Evolutionary conservation across 768 basidiomycete genomes (phyloP), one percentile per base, ranked within the genome.

Genomic region (Tulasnella sp.): DNA sequence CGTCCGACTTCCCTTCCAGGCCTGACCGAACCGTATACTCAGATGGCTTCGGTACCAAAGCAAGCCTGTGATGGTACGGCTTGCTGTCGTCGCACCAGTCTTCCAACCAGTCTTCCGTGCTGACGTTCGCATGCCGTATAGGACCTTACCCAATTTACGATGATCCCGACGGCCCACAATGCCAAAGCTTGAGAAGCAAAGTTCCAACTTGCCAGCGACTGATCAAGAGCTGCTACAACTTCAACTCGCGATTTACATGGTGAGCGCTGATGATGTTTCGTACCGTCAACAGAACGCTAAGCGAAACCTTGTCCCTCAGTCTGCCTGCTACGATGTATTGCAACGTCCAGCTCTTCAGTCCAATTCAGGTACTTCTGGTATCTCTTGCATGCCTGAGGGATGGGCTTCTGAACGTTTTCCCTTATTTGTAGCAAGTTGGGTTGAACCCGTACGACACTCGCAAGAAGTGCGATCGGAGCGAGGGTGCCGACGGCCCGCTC

Each of bases 391-490:
- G 2, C 3, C 48, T 20, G 20, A 61, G 29, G 5, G 29, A 11
- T 16, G 74, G 77, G 67, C 20, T 46, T 61, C 55, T n/a, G 29
- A 77, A 39, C 37, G 57, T 78, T 72, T 70, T 20, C 57, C 44
- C 15, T 44, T 32, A 70, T 42, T 44, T 32, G 79, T 51, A 92
- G 90, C 70, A 90, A 83, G 85, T 87, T n/a, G 93, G 92, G 3
- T 83, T 91, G 71, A 99, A 98, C 85, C 91, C 93, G 11, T 99
- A 98, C 84, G 96, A 98, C 81, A 92, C 93, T 4, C 90, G 95
- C 79, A 85, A 83, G 77, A 87, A 86, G 80, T 98, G 96, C 82
- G 91, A 98, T 82, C 88, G 87, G 55, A 79, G 86, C 39, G 88
- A 88, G 81, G 92, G 96, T 79, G 92, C 78, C 51, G 74, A 80